These are phyloP conservation scores for Neofusicoccum ribis DNA, from an alignment of 2,329 filamentous ascomycete species.

Conservation along the genomic window DNA sequence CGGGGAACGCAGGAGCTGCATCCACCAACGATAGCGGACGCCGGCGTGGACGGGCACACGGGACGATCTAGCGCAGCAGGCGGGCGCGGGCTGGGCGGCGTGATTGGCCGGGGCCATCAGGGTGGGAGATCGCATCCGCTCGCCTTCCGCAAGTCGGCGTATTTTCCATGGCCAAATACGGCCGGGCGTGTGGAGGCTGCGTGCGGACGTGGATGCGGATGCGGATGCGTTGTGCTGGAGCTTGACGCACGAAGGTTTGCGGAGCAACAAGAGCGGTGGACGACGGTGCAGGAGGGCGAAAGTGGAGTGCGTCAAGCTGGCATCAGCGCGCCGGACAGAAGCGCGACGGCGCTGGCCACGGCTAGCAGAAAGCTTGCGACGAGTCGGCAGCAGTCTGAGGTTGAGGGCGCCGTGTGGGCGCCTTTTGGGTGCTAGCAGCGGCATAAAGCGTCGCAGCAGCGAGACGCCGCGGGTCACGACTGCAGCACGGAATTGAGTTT, in stretches of 20 bases:
- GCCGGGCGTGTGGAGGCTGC: slow-evolving; percentile 13
- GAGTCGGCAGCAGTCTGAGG: slow-evolving; percentile 8
- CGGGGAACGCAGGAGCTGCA: slow-evolving; percentile 5
- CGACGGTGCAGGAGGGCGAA: not conserved
- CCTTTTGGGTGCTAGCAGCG: not conserved
- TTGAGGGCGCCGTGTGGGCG: not conserved
- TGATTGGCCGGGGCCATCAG: slow-evolving; percentile 13
- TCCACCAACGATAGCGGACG: slow-evolving; percentile 7
- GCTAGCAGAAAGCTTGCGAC: not conserved
- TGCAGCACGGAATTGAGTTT: slow-evolving; percentile 5
- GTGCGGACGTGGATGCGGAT: slow-evolving; percentile 11
- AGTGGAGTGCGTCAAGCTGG: slow-evolving; percentile 12
- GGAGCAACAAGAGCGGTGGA: slow-evolving; percentile 8
- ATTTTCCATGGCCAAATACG: slow-evolving; percentile 5
- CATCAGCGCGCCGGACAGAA: slow-evolving; percentile 10
- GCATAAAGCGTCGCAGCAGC: slow-evolving; percentile 9
- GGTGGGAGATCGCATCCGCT: slow-evolving; percentile 14
- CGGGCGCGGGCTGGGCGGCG: not conserved
- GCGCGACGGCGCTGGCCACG: not conserved
- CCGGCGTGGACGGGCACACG: slow-evolving; percentile 2
- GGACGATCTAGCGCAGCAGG: slow-evolving; percentile 15
- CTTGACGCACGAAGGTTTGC: not conserved
- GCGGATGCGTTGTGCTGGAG: not conserved
- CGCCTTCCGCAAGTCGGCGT: slow-evolving; percentile 12
- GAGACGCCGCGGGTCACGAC: slow-evolving; percentile 8